A percentile compares a stretch with the other conserved stretches of the same genome.
These are phyloP conservation scores for Tulasnella sp. DNA, from an alignment of 768 basidiomycete species.

Conservation along the genomic window DNA sequence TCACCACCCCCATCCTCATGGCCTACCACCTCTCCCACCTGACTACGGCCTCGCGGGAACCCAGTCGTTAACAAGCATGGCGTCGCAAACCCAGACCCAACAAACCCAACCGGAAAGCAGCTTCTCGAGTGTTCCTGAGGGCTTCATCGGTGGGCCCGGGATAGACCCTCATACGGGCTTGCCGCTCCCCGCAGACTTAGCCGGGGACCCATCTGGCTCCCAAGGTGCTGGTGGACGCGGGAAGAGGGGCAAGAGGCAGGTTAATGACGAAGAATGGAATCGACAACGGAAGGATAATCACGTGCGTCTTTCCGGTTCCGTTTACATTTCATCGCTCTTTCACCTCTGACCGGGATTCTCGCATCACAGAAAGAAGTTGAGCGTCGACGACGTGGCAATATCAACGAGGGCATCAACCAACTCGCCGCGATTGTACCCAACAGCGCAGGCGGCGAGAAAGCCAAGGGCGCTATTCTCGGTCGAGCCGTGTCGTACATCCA, in stretches of 20 bases:
- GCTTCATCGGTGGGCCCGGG: not conserved
- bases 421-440: conserved; percentile 82
- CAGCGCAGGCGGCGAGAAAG: conserved; percentile 76
- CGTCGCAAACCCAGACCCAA: not conserved
- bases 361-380: conserved; percentile 87
- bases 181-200: not conserved
- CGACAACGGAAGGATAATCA: conserved; percentile 75
- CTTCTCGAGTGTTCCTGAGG: not conserved
- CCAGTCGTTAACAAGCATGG: not conserved
- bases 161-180: not conserved
- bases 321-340: not conserved
- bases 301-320: conserved; percentile 30
- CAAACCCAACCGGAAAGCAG: not conserved
- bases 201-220: not conserved
- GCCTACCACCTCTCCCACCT: conserved; percentile 1
- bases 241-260: conserved; percentile 9
- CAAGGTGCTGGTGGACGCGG: not conserved
- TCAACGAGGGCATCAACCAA: conserved; percentile 93
- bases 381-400: conserved; percentile 84
- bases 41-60: not conserved
- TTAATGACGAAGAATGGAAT: conserved; percentile 52
- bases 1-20: conserved; percentile 2
- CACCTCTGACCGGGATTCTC: not conserved
- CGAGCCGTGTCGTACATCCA: conserved; percentile 88
- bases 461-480: conserved; percentile 73